A percentile compares a stretch with the other conserved stretches of the same genome.
Evolutionary conservation across 192 early-diverging fungal genomes (phyloP).

Genomic region (Dissophora globulifera): DNA sequence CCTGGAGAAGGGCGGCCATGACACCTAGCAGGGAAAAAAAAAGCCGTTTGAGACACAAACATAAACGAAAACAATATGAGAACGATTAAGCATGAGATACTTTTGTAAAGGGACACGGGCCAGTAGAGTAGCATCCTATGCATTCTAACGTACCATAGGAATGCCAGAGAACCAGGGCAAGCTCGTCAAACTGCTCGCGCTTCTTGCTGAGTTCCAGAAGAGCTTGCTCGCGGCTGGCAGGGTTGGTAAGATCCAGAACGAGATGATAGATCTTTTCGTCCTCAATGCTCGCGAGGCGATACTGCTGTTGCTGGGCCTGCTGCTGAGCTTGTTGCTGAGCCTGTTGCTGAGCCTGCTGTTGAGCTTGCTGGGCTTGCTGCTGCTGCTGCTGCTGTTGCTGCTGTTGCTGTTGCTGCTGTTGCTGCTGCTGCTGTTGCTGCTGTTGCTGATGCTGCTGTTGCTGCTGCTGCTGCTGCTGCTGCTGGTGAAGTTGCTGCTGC

Average conservation of each 20-base stretch:
- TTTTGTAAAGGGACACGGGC: too few species aligned
- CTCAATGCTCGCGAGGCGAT: constrained; percentile 57
- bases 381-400: constrained; percentile 29
- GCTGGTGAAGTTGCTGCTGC: constrained; percentile 43
- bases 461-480: constrained; percentile 32
- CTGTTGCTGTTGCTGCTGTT: constrained; percentile 52
- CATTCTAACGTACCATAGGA: neutral
- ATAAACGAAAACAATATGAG: too few species aligned
- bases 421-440: constrained; percentile 59
- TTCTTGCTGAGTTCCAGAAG: constrained; percentile 93
- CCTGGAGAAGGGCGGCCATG: constrained; percentile 94
- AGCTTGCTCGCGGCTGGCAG: constrained; percentile 83
- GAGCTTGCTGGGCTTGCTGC: constrained; percentile 30
- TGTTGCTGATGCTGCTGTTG: constrained; percentile 33
- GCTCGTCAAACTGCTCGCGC: constrained; percentile 93
- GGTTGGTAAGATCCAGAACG: constrained; percentile 85
- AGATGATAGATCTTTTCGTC: constrained; percentile 92
- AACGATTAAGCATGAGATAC: too few species aligned
- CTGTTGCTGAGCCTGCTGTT: too few species aligned
- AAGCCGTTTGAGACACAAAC: too few species aligned
- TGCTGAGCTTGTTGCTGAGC: constrained; percentile 29
- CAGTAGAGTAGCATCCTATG: too few species aligned
- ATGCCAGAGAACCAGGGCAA: constrained; percentile 97
- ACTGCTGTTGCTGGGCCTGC: constrained; percentile 56
- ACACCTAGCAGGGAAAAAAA: too few species aligned